Evolutionary conservation across 495 filamentous ascomycete species (phyloP).

Genomic region (Xylaria sp.): DNA sequence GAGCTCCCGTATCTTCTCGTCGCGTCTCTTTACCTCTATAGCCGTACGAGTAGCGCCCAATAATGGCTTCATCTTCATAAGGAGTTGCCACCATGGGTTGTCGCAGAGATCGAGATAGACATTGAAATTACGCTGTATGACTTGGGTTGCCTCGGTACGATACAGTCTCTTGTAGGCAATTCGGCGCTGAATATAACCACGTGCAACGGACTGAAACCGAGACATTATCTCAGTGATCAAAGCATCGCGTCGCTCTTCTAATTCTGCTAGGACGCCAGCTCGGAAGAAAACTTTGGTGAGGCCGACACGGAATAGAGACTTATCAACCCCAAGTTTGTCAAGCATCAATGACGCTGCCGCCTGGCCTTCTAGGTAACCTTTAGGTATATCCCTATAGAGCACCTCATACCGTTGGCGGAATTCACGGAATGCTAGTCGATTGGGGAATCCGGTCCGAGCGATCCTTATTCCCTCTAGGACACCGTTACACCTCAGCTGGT

Average conservation of each 20-base stretch:
- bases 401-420: slow-evolving; percentile 97
- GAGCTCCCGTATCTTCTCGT: slow-evolving; percentile 88
- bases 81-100: slow-evolving; percentile 96
- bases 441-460: slow-evolving; percentile 97
- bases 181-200: slow-evolving; percentile 86
- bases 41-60: slow-evolving; percentile 89
- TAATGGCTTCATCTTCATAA: slow-evolving; percentile 94
- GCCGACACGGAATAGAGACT: slow-evolving; percentile 87
- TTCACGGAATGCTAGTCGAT: slow-evolving; percentile 88
- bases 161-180: slow-evolving; percentile 92
- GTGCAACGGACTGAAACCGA: slow-evolving; percentile 88
- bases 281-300: slow-evolving; percentile 98
- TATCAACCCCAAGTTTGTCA: slow-evolving; percentile 85
- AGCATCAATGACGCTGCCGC: slow-evolving; percentile 84
- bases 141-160: slow-evolving; percentile 89
- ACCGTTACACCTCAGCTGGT: slow-evolving; percentile 97
- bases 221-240: slow-evolving; percentile 92
- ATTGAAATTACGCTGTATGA: slow-evolving; percentile 92
- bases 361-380: slow-evolving; percentile 90
- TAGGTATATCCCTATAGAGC: slow-evolving; percentile 88
- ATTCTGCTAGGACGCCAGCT: slow-evolving; percentile 92
- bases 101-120: slow-evolving; percentile 86
- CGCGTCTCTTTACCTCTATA: slow-evolving; percentile 89
- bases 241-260: slow-evolving; percentile 93
- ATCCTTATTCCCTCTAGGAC: slow-evolving; percentile 98